Conservation (phyloP, 768 basidiomycete species). For the Tulasnella sp. region DNA sequence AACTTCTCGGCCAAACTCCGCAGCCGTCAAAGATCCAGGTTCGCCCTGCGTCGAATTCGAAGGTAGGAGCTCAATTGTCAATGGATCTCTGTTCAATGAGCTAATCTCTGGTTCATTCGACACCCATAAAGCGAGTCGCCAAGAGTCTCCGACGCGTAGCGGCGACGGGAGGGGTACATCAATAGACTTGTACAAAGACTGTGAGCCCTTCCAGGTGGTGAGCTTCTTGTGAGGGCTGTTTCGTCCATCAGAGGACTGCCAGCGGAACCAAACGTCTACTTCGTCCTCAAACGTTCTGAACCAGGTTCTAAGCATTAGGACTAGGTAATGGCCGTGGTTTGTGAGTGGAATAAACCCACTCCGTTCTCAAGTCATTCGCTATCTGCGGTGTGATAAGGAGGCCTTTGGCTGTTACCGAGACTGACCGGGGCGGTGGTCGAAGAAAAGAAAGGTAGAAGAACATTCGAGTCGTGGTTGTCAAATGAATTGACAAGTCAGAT, state of each 20-base stretch:
- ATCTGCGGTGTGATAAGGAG: slow-evolving; percentile 73
- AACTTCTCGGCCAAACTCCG: slow-evolving; percentile 35
- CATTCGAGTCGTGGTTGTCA: slow-evolving; percentile 34
- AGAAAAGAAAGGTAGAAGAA: slow-evolving; percentile 86
- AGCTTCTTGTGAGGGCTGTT: slow-evolving; percentile 39
- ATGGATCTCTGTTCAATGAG: slow-evolving; percentile 27
- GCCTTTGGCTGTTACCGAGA: slow-evolving; percentile 28
- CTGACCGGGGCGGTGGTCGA: slow-evolving; percentile 60
- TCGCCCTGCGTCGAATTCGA: slow-evolving; percentile 21
- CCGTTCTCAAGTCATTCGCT: slow-evolving; percentile 83
- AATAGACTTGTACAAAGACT: slow-evolving; percentile 67
- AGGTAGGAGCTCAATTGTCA: slow-evolving; percentile 7
- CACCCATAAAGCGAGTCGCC: slow-evolving; percentile 48
- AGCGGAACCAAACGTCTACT: slow-evolving; percentile 60
- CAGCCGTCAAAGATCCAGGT: slow-evolving; percentile 35
- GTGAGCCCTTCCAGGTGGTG: slow-evolving; percentile 54
- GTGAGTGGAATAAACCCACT: slow-evolving; percentile 32
- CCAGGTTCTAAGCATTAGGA: no score
- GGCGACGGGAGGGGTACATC: slow-evolving; percentile 51
- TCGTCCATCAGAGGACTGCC: slow-evolving; percentile 32
- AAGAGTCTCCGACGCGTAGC: slow-evolving; percentile 43
- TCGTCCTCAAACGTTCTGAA: slow-evolving; percentile 34
- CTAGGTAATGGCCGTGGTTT: no score
- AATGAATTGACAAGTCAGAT: no score
- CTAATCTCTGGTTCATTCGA: background rate